Evolutionary conservation across 1,139 yeast genomes (phyloP), one percentile per base, ranked within the genome.

Genomic region (Groenewaldozyma sp.): DNA sequence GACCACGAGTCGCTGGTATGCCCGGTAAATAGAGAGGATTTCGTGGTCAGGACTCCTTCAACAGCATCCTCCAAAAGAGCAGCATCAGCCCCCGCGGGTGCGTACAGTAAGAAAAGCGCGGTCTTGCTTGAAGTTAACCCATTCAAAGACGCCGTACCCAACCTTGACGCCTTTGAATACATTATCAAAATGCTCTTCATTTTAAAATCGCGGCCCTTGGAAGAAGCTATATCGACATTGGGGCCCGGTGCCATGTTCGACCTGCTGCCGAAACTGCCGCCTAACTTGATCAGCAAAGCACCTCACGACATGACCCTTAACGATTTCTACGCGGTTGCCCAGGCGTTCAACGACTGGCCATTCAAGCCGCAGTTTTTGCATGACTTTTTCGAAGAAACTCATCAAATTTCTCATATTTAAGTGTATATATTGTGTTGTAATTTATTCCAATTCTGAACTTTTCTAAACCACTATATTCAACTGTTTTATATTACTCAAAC

Each of bases 171-270:
- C 33, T 71, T 82, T 61, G 93, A 84, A 45, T 75, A 73, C 48
- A 75, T 86, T 13, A 68, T 79, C 17, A 80, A 79, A 51, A 73
- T 75, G 48, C 59, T 88, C 33, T 73, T 80, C 67, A 70, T 77
- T 35, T 63, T 72, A 34, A 65, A 73, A 14, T 67, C 70, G 3
- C 67, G 68, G 19, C 71, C 73, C 1, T 54, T 86, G 4, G 34
- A 44, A 3, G 76, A 74, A 4, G 67, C 73, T 2, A 51, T 82
- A 2, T 64, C 67, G 11, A 67, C 72, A 14, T 60, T 88, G 13
- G 94, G 94, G 0, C 88, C 94, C 1, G 96, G 95, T 1, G 95
- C 93, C 0, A 39, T 34, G 9, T 71, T 62, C 4, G 82, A 76
- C n/a, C 77, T 78, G 45, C 68, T 78, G 40, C 63, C 64, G 2